phyloP scores from a whole-genome alignment of 1,139 yeast genomes.

The Diutina mesorugosa region DNA sequence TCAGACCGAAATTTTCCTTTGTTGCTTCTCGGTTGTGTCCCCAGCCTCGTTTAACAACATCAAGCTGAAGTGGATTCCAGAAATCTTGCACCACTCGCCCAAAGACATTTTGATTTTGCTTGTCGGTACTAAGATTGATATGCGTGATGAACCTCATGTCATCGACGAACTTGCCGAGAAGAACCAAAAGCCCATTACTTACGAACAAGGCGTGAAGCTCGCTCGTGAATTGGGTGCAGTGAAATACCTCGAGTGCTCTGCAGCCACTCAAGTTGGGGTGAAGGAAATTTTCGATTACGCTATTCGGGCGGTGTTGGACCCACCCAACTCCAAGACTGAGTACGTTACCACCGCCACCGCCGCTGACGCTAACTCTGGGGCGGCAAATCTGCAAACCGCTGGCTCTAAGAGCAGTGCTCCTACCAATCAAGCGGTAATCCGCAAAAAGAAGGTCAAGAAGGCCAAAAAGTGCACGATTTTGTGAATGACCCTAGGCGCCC shows the following conservation, averaged over 20 bases:
- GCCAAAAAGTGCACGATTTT: conserved; percentile 38
- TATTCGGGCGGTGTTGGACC: conserved; percentile 55
- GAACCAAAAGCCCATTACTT: conserved; percentile 48
- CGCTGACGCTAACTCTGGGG: not conserved
- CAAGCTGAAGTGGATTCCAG: conserved; percentile 72
- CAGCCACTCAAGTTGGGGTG: conserved; percentile 83
- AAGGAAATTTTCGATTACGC: conserved; percentile 76
- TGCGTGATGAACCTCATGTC: conserved; percentile 70
- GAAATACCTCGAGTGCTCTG: conserved; percentile 79
- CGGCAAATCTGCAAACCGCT: not conserved
- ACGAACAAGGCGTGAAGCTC: conserved; percentile 50
- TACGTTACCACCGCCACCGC: conserved; percentile 1
- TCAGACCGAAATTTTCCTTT: conserved; percentile 78
- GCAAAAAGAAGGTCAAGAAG: conserved; percentile 25
- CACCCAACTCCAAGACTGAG: conserved; percentile 21
- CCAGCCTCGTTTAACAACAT: conserved; percentile 77
- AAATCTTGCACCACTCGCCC: conserved; percentile 76
- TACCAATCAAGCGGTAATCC: not conserved
- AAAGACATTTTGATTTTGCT: conserved; percentile 60
- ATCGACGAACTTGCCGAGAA: conserved; percentile 58
- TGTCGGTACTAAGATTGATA: conserved; percentile 80
- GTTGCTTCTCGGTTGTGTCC: conserved; percentile 78
- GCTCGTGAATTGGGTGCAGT: conserved; percentile 67
- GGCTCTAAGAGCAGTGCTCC: not conserved
- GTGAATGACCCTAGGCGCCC: conserved; percentile 10